These are phyloP conservation scores for Cercospora sesami DNA, from an alignment of 2,329 filamentous ascomycete species.

Conservation along the genomic window DNA sequence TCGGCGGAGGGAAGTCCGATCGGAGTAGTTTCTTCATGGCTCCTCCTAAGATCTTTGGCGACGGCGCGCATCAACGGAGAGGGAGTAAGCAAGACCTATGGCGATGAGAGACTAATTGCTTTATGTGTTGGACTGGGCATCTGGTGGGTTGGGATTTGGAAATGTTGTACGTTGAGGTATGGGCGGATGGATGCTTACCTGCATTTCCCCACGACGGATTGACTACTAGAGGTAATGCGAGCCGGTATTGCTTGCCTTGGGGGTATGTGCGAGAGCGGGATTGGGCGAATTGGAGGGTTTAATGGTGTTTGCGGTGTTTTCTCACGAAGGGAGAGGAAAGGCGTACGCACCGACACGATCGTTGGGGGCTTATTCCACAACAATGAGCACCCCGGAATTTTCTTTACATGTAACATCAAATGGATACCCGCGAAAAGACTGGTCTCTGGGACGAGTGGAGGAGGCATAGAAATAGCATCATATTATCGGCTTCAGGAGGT, in stretches of 20 bases:
- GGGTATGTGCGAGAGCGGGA: neutral
- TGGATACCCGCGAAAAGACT: neutral
- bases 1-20: conserved; percentile 13
- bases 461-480: neutral
- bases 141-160: neutral
- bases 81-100: conserved; percentile 40
- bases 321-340: neutral
- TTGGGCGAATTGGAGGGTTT: neutral
- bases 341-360: neutral
- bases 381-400: neutral
- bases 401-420: neutral
- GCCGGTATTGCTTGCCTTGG: conserved; percentile 18
- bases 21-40: conserved; percentile 33
- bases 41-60: conserved; percentile 34
- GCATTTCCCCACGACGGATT: neutral
- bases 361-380: neutral
- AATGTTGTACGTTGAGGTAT: neutral
- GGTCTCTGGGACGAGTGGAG: neutral
- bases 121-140: neutral
- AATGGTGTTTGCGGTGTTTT: neutral
- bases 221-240: conserved; percentile 6
- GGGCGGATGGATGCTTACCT: neutral
- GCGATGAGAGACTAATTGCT: conserved; percentile 27
- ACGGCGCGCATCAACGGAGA: conserved; percentile 30
- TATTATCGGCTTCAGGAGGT: neutral